phyloP scores from a whole-genome alignment of 2,329 filamentous ascomycete genomes.

The Colletotrichum liriopes region DNA sequence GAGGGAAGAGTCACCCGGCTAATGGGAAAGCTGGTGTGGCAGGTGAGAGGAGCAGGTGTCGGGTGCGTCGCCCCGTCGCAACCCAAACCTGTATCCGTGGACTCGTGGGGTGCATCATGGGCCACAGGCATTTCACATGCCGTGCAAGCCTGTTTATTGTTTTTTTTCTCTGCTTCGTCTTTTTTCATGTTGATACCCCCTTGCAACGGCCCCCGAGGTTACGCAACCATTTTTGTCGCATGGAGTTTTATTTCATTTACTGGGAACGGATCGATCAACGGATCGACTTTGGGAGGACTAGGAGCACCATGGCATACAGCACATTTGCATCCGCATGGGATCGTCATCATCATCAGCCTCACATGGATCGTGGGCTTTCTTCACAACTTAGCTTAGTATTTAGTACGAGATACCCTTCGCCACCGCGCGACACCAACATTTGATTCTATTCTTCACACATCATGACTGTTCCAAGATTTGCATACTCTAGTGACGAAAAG shows the following conservation, averaged over 20 bases:
- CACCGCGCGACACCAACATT: constrained; percentile 37
- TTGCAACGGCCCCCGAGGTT: constrained; percentile 25
- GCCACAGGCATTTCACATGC: constrained; percentile 36
- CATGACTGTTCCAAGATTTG: not conserved
- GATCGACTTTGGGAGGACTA: constrained; percentile 17
- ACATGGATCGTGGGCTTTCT: constrained; percentile 3
- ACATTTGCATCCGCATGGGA: constrained; percentile 34
- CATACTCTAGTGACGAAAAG: not conserved
- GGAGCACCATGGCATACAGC: constrained; percentile 34
- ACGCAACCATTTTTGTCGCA: constrained; percentile 28
- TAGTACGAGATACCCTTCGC: constrained; percentile 43
- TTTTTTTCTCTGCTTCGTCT: not conserved
- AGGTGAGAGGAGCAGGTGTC: constrained; percentile 37
- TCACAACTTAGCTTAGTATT: constrained; percentile 30
- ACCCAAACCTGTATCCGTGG: constrained; percentile 28
- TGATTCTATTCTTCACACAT: constrained; percentile 25
- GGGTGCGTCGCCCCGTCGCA: constrained; percentile 27
- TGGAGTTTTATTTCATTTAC: constrained; percentile 30
- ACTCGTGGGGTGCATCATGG: constrained; percentile 24
- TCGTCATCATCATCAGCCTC: constrained; percentile 24
- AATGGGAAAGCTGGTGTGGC: constrained; percentile 30
- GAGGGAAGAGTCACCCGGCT: constrained; percentile 33
- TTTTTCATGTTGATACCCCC: constrained; percentile 41
- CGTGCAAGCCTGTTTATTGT: constrained; percentile 3
- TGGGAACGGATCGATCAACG: constrained; percentile 27